Percentiles rank a stretch among this genome's conserved stretches.
Evolutionary conservation across 108 stramenopile genomes (phyloP).

Genomic region (Cylindrotheca fusiformis): DNA sequence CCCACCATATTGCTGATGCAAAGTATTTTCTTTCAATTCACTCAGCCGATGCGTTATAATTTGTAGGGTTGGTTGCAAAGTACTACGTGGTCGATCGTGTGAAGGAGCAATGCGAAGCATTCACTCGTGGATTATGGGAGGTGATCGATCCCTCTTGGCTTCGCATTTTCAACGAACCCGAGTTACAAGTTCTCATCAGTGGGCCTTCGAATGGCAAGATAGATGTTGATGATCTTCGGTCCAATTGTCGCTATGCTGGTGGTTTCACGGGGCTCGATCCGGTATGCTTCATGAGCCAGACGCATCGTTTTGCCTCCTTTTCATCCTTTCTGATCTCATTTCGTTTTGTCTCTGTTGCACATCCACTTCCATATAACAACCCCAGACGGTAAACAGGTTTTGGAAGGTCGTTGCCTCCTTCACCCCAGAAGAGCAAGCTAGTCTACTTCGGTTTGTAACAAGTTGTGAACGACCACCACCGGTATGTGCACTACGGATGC

Average conservation of each 20-base stretch:
- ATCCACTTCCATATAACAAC: neutral
- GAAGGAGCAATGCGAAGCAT: slow-evolving; percentile 89
- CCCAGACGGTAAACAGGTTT: slow-evolving; percentile 71
- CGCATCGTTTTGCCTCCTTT: too few relatives aligned
- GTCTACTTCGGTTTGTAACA: slow-evolving; percentile 94
- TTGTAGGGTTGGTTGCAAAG: slow-evolving; percentile 83
- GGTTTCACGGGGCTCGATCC: slow-evolving; percentile 86
- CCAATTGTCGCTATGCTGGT: slow-evolving; percentile 87
- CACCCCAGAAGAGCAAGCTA: slow-evolving; percentile 75
- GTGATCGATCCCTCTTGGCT: slow-evolving; percentile 91
- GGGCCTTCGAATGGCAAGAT: slow-evolving; percentile 82
- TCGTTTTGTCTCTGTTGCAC: too few relatives aligned
- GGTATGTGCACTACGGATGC: neutral
- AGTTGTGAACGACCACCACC: slow-evolving; percentile 96
- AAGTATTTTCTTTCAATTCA: too few relatives aligned
- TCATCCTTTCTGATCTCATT: too few relatives aligned
- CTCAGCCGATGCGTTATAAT: too few relatives aligned
- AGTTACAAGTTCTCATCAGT: slow-evolving; percentile 93
- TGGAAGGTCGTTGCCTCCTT: slow-evolving; percentile 87
- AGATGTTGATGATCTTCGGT: slow-evolving; percentile 89
- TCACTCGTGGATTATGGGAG: slow-evolving; percentile 91
- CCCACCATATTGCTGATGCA: too few relatives aligned
- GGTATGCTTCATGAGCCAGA: neutral
- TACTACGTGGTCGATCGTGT: slow-evolving; percentile 91
- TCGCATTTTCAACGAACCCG: slow-evolving; percentile 93